phyloP scores from a whole-genome alignment of 2,329 filamentous ascomycete species.

The Thermochaetoides dissita region DNA sequence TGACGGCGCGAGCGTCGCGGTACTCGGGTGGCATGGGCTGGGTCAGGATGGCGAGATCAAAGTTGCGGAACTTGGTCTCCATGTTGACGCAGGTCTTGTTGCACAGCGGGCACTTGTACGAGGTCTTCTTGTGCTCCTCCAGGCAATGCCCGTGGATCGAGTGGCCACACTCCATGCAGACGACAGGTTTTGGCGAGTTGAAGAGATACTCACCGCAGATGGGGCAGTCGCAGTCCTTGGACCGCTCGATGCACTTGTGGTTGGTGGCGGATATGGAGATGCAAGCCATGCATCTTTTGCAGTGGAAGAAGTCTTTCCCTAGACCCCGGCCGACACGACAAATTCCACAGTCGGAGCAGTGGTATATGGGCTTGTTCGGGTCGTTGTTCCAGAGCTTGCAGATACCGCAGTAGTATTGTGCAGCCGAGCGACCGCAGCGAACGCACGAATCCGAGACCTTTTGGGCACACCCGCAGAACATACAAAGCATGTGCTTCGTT shows the following conservation, averaged over 20 bases:
- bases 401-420: conserved; percentile 82
- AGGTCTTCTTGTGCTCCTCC: conserved; percentile 70
- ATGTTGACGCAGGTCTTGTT: conserved; percentile 95
- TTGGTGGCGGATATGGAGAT: conserved; percentile 74
- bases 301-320: conserved; percentile 95
- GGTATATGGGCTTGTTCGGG: conserved; percentile 79
- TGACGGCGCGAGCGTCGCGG: conserved; percentile 61
- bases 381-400: conserved; percentile 98
- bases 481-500: conserved; percentile 93
- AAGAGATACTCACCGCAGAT: conserved; percentile 97
- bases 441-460: conserved; percentile 64
- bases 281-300: conserved; percentile 92
- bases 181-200: conserved; percentile 72
- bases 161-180: conserved; percentile 91
- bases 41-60: conserved; percentile 71
- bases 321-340: conserved; percentile 81
- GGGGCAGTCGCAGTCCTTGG: conserved; percentile 89
- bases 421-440: conserved; percentile 61
- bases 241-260: conserved; percentile 89
- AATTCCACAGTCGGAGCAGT: conserved; percentile 91
- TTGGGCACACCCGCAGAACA: conserved; percentile 82
- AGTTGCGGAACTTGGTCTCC: conserved; percentile 83
- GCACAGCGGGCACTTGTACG: conserved; percentile 94
- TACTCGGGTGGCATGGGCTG: conserved; percentile 91
- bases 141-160: conserved; percentile 90